Percentiles rank a stretch among this genome's conserved stretches.
Evolutionary conservation across 768 basidiomycete species (phyloP).

Genomic region (Tricholomella constricta): DNA sequence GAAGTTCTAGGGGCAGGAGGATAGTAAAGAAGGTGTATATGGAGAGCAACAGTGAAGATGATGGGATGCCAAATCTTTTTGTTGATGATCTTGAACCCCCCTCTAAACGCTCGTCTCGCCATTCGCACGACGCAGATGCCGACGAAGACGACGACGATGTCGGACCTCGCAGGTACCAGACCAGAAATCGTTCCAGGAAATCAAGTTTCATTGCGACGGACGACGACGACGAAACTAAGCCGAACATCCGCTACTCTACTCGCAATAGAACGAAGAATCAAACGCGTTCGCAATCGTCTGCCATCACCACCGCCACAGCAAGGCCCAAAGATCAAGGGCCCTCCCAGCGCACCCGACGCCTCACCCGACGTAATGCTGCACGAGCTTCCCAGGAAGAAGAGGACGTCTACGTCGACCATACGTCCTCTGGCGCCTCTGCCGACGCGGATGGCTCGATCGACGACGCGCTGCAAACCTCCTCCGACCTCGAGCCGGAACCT

Average conservation of each 20-base stretch:
- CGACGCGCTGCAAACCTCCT: conserved; percentile 49
- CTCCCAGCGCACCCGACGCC: conserved; percentile 29
- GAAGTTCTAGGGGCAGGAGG: conserved; percentile 42
- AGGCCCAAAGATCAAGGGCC: conserved; percentile 12
- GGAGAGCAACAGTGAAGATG: conserved; percentile 51
- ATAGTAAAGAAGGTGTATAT: conserved; percentile 40
- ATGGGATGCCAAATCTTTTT: conserved; percentile 30
- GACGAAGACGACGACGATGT: conserved; percentile 23
- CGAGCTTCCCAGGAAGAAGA: conserved; percentile 43
- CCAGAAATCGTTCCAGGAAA: conserved; percentile 22
- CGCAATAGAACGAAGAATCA: conserved; percentile 42
- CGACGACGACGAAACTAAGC: conserved; percentile 45
- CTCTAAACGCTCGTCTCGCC: conserved; percentile 14
- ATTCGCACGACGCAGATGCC: conserved; percentile 21
- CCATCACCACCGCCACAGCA: conserved; percentile 5
- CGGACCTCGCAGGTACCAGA: conserved; percentile 27
- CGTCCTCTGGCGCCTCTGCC: conserved; percentile 50
- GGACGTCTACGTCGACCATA: conserved; percentile 49
- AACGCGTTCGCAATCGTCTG: conserved; percentile 8
- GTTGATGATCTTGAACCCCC: conserved; percentile 28
- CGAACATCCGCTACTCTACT: conserved; percentile 34
- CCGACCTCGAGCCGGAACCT: conserved; percentile 43
- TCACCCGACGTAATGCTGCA: conserved; percentile 28
- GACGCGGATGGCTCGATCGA: conserved; percentile 64
- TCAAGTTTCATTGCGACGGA: conserved; percentile 42